Conservation (phyloP, 2,329 filamentous ascomycete species). For the Aphanoascus verrucosus region DNA sequence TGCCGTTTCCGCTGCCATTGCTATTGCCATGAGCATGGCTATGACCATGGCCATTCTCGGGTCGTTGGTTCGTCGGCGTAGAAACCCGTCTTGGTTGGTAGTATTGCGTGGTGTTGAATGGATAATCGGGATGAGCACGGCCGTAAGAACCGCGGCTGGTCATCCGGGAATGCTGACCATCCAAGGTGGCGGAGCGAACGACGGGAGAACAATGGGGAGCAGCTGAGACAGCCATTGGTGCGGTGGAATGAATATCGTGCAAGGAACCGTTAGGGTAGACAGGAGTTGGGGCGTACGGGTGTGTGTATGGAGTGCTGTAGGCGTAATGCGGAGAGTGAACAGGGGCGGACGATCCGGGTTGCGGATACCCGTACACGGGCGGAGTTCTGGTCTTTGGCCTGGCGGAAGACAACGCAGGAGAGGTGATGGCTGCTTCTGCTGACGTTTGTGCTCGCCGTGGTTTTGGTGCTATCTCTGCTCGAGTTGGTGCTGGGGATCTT, state of each 20-base stretch:
- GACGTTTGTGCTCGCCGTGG: conserved; percentile 8
- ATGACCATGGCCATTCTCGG: conserved; percentile 22
- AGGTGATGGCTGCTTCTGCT: conserved; percentile 6
- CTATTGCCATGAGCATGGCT: too few species aligned
- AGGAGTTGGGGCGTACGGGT: conserved; percentile 29
- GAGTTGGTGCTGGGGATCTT: conserved; percentile 1
- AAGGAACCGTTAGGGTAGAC: conserved; percentile 24
- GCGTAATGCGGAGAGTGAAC: conserved; percentile 17
- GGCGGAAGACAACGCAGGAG: conserved; percentile 13
- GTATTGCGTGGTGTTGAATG: conserved; percentile 20
- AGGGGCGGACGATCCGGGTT: conserved; percentile 21
- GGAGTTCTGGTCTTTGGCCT: conserved; percentile 13
- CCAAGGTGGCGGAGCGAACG: conserved; percentile 29
- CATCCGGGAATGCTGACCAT: conserved; percentile 24
- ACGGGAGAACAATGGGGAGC: conserved; percentile 18
- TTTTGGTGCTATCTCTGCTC: conserved; percentile 10
- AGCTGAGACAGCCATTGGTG: conserved; percentile 14
- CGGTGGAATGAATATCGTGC: conserved; percentile 23
- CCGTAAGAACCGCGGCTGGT: conserved; percentile 20
- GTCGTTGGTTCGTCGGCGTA: conserved; percentile 19
- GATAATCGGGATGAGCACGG: conserved; percentile 25
- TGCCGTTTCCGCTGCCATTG: too few species aligned
- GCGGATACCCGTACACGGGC: conserved; percentile 18
- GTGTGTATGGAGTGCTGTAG: conserved; percentile 26
- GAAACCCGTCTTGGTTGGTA: conserved; percentile 27